Conservation (phyloP, 2,329 filamentous ascomycete species). For the Colletotrichum tabaci region DNA sequence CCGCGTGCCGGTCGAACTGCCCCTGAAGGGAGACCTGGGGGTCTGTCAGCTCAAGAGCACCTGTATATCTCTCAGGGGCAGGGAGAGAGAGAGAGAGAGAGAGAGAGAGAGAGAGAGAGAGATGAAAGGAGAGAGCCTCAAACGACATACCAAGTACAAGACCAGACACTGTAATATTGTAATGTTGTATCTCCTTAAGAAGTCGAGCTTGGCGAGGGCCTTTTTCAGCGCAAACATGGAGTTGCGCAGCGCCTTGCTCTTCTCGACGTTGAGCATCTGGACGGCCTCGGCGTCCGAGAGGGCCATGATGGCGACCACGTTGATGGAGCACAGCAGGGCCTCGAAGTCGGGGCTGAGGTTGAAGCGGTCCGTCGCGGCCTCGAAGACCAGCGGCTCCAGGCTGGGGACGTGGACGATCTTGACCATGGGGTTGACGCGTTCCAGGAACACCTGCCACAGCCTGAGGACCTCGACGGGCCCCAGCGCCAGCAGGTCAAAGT, state of each 20-base stretch:
- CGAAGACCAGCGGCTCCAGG: slow-evolving; percentile 49
- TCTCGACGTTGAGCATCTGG: slow-evolving; percentile 63
- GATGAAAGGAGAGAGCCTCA: slow-evolving; percentile 43
- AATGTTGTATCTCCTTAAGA: slow-evolving; percentile 71
- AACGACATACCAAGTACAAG: slow-evolving; percentile 70
- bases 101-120: too few relatives aligned
- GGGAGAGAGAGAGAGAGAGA: background rate
- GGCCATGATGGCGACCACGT: slow-evolving; percentile 71
- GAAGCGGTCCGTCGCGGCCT: slow-evolving; percentile 47
- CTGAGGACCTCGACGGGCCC: slow-evolving; percentile 55
- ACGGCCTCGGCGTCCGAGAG: slow-evolving; percentile 71
- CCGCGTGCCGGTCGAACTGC: slow-evolving; percentile 70
- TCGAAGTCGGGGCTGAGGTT: slow-evolving; percentile 54
- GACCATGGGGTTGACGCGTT: slow-evolving; percentile 80
- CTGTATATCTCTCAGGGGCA: slow-evolving; percentile 60
- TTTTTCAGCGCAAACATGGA: slow-evolving; percentile 66
- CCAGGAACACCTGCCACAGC: slow-evolving; percentile 81
- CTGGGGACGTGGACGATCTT: slow-evolving; percentile 82
- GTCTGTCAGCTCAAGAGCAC: slow-evolving; percentile 38
- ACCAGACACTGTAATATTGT: slow-evolving; percentile 71
- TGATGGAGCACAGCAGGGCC: slow-evolving; percentile 75
- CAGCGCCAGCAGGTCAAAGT: slow-evolving; percentile 30
- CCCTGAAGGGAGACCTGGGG: slow-evolving; percentile 68
- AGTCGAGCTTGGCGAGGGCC: slow-evolving; percentile 66
- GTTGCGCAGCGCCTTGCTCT: slow-evolving; percentile 63